phyloP scores from a whole-genome alignment of 192 early-diverging fungal species.

The Umbelopsis isabellina region DNA sequence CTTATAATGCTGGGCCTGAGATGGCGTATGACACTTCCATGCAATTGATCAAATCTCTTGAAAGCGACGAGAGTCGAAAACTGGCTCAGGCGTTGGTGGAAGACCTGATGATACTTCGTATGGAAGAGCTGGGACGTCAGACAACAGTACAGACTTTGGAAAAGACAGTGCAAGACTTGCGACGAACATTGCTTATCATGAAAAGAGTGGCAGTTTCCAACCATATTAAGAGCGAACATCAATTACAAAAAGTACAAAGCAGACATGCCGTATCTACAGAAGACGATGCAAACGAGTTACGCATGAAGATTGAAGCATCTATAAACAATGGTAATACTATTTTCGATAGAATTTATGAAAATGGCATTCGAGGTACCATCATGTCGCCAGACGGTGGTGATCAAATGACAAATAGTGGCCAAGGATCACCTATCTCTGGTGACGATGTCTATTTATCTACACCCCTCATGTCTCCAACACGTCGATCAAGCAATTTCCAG shows the following conservation, averaged over 20 bases:
- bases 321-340: slow-evolving; percentile 43
- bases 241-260: slow-evolving; percentile 31
- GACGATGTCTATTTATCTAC: slow-evolving; percentile 14
- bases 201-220: slow-evolving; percentile 55
- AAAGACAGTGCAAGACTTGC: slow-evolving; percentile 54
- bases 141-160: slow-evolving; percentile 52
- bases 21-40: slow-evolving; percentile 54
- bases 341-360: slow-evolving; percentile 48
- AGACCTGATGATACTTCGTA: slow-evolving; percentile 56
- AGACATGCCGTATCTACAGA: not conserved
- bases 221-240: slow-evolving; percentile 32
- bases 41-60: slow-evolving; percentile 52
- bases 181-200: slow-evolving; percentile 61
- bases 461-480: slow-evolving; percentile 20
- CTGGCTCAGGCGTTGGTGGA: slow-evolving; percentile 58
- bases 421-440: slow-evolving; percentile 7
- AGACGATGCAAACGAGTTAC: not conserved
- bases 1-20: slow-evolving; percentile 45
- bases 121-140: slow-evolving; percentile 47
- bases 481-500: not conserved
- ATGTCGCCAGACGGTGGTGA: slow-evolving; percentile 30
- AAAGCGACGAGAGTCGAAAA: slow-evolving; percentile 50
- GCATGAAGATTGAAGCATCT: slow-evolving; percentile 12
- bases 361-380: slow-evolving; percentile 40
- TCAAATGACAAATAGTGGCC: slow-evolving; percentile 1